Evolutionary conservation across 768 basidiomycete species (phyloP).

Genomic region (Suillus decipiens): DNA sequence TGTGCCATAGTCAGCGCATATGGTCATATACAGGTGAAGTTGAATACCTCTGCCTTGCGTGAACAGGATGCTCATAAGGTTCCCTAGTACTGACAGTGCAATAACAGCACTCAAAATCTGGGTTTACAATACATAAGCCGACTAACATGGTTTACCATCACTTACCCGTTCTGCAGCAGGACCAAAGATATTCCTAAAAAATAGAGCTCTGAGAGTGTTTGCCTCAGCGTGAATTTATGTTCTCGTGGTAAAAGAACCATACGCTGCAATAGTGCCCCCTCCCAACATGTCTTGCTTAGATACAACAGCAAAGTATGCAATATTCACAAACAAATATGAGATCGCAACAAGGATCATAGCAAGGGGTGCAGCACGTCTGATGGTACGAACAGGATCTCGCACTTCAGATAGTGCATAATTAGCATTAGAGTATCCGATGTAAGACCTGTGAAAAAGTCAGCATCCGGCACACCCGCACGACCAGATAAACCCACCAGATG

Average conservation of each 20-base stretch:
- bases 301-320: constrained; percentile 76
- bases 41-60: constrained; percentile 60
- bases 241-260: constrained; percentile 24
- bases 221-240: not conserved
- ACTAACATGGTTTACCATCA: not conserved
- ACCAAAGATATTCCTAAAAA: constrained; percentile 76
- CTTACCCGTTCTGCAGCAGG: constrained; percentile 57
- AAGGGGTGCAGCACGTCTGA: constrained; percentile 69
- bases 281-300: constrained; percentile 66
- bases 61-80: constrained; percentile 64
- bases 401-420: constrained; percentile 77
- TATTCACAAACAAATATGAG: constrained; percentile 64
- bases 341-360: constrained; percentile 60
- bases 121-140: not conserved
- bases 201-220: constrained; percentile 51
- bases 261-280: constrained; percentile 73
- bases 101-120: constrained; percentile 64
- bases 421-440: constrained; percentile 71
- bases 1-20: constrained; percentile 26
- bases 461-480: not conserved
- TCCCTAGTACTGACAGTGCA: constrained; percentile 65
- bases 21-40: constrained; percentile 11
- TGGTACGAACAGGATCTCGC: constrained; percentile 65
- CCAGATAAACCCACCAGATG: constrained; percentile 51
- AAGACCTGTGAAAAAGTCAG: constrained; percentile 49